These are phyloP conservation scores for Tylopilus sp. DNA, from an alignment of 1,284 basidiomycete genomes.

Conservation along the genomic window DNA sequence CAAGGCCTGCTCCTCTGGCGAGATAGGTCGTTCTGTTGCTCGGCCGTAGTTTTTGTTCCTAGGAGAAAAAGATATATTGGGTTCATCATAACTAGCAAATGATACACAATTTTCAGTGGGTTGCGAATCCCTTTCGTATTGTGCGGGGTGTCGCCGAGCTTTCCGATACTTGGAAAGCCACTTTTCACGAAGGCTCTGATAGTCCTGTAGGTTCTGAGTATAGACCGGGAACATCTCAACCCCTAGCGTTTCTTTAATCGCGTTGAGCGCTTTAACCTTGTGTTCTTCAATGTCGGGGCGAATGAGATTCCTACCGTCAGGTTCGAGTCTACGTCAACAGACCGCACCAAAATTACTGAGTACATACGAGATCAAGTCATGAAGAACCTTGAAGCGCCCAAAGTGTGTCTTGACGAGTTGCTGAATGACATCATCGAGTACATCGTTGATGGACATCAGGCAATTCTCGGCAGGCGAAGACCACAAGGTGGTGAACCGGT, in stretches of 20 bases:
- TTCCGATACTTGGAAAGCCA: slow-evolving; percentile 34
- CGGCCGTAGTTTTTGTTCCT: too few species aligned
- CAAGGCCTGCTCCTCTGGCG: slow-evolving; percentile 27
- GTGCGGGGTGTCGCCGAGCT: slow-evolving; percentile 14
- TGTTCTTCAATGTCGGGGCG: slow-evolving; percentile 33
- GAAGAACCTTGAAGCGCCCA: slow-evolving; percentile 42
- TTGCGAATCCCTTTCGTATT: neutral
- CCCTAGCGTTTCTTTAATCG: slow-evolving; percentile 36
- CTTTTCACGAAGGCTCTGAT: slow-evolving; percentile 23
- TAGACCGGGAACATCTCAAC: slow-evolving; percentile 43
- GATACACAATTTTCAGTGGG: too few species aligned
- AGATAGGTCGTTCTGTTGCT: neutral
- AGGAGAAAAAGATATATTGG: too few species aligned
- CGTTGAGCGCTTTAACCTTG: slow-evolving; percentile 18
- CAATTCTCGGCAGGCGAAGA: slow-evolving; percentile 50
- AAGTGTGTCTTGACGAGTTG: slow-evolving; percentile 45
- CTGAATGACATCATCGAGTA: slow-evolving; percentile 33
- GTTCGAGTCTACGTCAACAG: neutral
- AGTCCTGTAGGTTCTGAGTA: slow-evolving; percentile 48
- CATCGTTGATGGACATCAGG: slow-evolving; percentile 47
- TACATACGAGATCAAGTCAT: slow-evolving; percentile 43
- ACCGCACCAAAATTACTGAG: neutral
- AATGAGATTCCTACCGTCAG: slow-evolving; percentile 29
- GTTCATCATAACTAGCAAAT: too few species aligned
- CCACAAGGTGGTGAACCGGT: slow-evolving; percentile 54